These are phyloP conservation scores for Pseudogymnoascus sp. DNA, from an alignment of 2,329 filamentous ascomycete species.

Conservation along the genomic window DNA sequence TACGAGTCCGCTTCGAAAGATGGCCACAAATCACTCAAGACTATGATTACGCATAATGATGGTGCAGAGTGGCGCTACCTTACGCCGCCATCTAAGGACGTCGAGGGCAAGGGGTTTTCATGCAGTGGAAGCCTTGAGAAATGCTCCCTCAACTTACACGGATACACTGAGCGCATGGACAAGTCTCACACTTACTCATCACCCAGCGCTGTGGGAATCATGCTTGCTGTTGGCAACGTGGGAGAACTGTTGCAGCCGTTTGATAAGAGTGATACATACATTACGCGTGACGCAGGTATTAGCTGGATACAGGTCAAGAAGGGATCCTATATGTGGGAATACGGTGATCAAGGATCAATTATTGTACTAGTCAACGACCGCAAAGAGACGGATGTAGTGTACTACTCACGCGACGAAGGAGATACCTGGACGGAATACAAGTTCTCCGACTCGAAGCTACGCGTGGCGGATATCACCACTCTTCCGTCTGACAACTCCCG, in stretches of 20 bases:
- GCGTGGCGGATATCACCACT: constrained; percentile 75
- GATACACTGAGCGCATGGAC: constrained; percentile 85
- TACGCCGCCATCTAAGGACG: constrained; percentile 61
- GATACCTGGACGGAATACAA: constrained; percentile 66
- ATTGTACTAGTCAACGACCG: constrained; percentile 76
- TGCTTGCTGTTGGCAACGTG: constrained; percentile 89
- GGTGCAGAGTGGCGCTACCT: constrained; percentile 79
- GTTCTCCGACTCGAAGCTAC: constrained; percentile 65
- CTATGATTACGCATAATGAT: constrained; percentile 93
- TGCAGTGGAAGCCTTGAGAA: constrained; percentile 59
- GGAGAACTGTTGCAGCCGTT: constrained; percentile 42
- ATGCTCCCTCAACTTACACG: constrained; percentile 87
- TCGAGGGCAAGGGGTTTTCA: constrained; percentile 61
- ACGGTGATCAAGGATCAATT: constrained; percentile 89
- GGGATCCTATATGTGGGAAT: constrained; percentile 87
- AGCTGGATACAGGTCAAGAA: constrained; percentile 81
- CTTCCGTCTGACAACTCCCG: constrained; percentile 81
- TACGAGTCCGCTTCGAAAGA: constrained; percentile 47
- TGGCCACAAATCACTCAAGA: constrained; percentile 71
- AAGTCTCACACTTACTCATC: constrained; percentile 82
- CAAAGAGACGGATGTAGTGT: constrained; percentile 58
- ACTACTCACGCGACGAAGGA: constrained; percentile 77
- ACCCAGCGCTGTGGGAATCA: constrained; percentile 76
- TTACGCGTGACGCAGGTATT: constrained; percentile 85
- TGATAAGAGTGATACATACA: constrained; percentile 72